A percentile compares a stretch with the other conserved stretches of the same genome.
Evolutionary conservation across 352 stramenopile genomes (phyloP).

Genomic region (Phytophthora citricola): DNA sequence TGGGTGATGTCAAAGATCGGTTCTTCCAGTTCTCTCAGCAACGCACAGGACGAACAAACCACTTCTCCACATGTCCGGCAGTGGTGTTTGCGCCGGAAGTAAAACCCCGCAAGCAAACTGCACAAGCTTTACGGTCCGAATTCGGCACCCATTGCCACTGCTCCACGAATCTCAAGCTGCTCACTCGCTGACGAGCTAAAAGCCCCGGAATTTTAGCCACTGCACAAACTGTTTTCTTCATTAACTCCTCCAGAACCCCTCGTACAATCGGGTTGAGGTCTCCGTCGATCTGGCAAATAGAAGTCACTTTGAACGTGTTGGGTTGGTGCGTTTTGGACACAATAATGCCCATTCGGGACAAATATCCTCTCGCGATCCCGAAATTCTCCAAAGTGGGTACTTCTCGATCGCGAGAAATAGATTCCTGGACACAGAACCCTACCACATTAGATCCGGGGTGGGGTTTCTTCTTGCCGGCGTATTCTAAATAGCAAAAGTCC

Average conservation of each 20-base stretch:
- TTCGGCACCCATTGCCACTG: conserved; percentile 85
- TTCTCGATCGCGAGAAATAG: conserved; percentile 64
- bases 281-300: conserved; percentile 77
- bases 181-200: conserved; percentile 71
- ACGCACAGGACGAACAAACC: conserved; percentile 71
- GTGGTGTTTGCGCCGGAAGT: conserved; percentile 79
- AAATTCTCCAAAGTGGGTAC: conserved; percentile 71
- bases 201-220: conserved; percentile 54
- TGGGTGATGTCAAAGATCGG: conserved; percentile 74
- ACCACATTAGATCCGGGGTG: conserved; percentile 64
- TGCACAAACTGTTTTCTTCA: conserved; percentile 62
- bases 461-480: conserved; percentile 64
- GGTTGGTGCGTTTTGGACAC: conserved; percentile 69
- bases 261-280: conserved; percentile 56
- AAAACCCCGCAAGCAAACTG: conserved; percentile 73
- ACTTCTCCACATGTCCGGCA: conserved; percentile 77
- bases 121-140: conserved; percentile 70
- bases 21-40: conserved; percentile 67
- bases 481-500: conserved; percentile 82
- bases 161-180: conserved; percentile 74
- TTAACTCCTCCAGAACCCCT: conserved; percentile 59
- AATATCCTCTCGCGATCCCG: conserved; percentile 58
- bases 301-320: conserved; percentile 66
- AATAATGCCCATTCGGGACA: conserved; percentile 71
- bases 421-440: conserved; percentile 78